A percentile compares a stretch with the other conserved stretches of the same genome.
Conservation (phyloP, 345 rosid species). For the Angophora floribunda region DNA sequence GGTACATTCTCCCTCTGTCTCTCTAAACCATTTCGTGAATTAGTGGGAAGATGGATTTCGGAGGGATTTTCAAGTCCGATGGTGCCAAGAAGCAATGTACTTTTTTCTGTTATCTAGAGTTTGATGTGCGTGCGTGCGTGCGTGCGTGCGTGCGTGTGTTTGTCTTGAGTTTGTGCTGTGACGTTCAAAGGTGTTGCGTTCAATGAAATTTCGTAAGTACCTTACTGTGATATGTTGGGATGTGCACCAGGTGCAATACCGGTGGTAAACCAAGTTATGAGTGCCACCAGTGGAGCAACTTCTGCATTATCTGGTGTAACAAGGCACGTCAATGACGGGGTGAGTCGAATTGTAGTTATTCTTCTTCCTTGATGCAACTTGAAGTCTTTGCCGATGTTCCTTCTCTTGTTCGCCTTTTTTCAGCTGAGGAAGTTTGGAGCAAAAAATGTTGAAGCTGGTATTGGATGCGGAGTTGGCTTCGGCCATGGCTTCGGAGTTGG, state of each 20-base stretch:
- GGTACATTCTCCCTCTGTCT: constrained; percentile 23
- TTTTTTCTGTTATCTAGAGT: background rate
- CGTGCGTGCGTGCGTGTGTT: background rate
- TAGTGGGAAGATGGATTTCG: background rate
- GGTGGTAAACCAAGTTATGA: constrained; percentile 70
- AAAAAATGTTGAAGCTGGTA: constrained; percentile 46
- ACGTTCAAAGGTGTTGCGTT: background rate
- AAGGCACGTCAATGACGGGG: constrained; percentile 60
- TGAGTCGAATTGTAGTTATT: constrained; percentile 18
- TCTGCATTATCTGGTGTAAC: constrained; percentile 77
- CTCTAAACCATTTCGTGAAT: background rate
- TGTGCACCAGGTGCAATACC: constrained; percentile 60
- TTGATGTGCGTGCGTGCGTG: background rate
- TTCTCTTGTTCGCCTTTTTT: background rate
- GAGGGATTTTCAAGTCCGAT: constrained; percentile 16
- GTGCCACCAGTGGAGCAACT: constrained; percentile 94
- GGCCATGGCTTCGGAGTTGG: constrained; percentile 79
- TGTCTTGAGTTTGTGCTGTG: background rate
- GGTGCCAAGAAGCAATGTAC: constrained; percentile 13
- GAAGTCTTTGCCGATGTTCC: background rate
- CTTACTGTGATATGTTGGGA: background rate
- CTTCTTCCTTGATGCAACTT: background rate
- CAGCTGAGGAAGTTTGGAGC: constrained; percentile 59
- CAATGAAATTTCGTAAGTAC: background rate
- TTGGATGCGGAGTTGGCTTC: constrained; percentile 78